A percentile compares a stretch with the other conserved stretches of the same genome.
Evolutionary conservation across 108 stramenopile species (phyloP).

Genomic region (Skeletonema costatum): DNA sequence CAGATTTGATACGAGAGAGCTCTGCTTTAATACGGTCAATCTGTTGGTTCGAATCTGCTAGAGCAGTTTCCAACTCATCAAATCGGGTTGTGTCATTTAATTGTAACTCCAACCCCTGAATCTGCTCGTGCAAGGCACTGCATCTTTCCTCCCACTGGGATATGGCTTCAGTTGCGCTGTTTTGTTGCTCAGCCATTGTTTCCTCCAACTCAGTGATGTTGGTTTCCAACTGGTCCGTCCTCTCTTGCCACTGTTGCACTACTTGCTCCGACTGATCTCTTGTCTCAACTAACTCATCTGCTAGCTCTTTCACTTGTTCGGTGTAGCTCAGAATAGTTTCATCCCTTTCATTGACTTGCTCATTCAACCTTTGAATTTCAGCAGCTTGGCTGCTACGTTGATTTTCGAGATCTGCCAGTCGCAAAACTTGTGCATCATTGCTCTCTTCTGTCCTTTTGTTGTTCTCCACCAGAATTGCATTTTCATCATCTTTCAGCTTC

Average conservation of each 20-base stretch:
- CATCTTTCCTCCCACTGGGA: conserved; percentile 65
- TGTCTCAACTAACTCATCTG: conserved; percentile 44
- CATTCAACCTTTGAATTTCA: conserved; percentile 14
- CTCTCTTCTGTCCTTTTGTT: neutral
- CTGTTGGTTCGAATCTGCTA: neutral
- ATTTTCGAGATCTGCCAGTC: neutral
- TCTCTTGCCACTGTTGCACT: conserved; percentile 64
- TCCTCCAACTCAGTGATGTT: conserved; percentile 53
- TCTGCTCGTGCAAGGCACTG: conserved; percentile 43
- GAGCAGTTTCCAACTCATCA: conserved; percentile 3
- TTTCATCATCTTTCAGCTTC: conserved; percentile 8
- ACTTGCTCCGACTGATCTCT: conserved; percentile 55
- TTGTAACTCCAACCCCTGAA: conserved; percentile 34
- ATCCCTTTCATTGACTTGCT: conserved; percentile 36
- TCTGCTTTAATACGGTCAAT: conserved; percentile 6
- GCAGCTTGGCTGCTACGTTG: neutral
- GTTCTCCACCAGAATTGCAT: neutral
- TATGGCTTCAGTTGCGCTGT: conserved; percentile 66
- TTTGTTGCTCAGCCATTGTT: conserved; percentile 48
- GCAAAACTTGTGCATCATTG: neutral
- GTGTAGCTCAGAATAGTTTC: conserved; percentile 35
- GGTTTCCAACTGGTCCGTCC: conserved; percentile 30
- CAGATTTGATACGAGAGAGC: conserved; percentile 4
- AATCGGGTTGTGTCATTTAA: conserved; percentile 4
- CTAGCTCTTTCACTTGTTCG: conserved; percentile 47